These are phyloP conservation scores for Xylariaceae sp. DNA, from an alignment of 2,329 filamentous ascomycete genomes.

Conservation along the genomic window DNA sequence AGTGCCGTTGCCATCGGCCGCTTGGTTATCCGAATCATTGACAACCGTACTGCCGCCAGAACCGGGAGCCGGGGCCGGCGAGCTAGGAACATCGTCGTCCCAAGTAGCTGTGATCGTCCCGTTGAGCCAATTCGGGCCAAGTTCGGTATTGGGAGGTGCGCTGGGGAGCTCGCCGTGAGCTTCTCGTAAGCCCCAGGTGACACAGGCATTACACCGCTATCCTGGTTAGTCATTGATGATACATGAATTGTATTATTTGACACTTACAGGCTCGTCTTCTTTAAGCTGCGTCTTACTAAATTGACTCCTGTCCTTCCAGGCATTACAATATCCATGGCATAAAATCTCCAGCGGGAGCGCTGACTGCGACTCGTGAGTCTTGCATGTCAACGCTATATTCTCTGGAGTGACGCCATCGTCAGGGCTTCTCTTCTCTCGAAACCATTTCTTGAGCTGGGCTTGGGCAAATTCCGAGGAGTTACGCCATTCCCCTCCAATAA, in stretches of 20 bases:
- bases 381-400: conserved; percentile 35
- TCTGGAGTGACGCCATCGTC: conserved; percentile 20
- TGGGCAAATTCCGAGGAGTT: conserved; percentile 34
- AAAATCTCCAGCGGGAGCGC: conserved; percentile 13
- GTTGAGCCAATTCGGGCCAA: no score
- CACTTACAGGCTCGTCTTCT: conserved; percentile 35
- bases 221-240: conserved; percentile 3
- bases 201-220: conserved; percentile 42
- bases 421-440: conserved; percentile 9
- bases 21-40: no score
- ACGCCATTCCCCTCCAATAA: conserved; percentile 34
- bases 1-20: no score
- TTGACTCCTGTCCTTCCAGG: conserved; percentile 25
- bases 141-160: conserved; percentile 25
- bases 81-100: neutral
- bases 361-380: conserved; percentile 29
- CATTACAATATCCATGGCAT: conserved; percentile 40
- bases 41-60: no score
- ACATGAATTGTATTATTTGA: neutral
- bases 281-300: conserved; percentile 42
- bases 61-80: neutral
- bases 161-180: conserved; percentile 29
- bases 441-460: conserved; percentile 34
- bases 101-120: neutral
- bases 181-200: conserved; percentile 33